These are phyloP conservation scores for Danielia reshetovae DNA, from an alignment of 805 yeast species.

Conservation along the genomic window DNA sequence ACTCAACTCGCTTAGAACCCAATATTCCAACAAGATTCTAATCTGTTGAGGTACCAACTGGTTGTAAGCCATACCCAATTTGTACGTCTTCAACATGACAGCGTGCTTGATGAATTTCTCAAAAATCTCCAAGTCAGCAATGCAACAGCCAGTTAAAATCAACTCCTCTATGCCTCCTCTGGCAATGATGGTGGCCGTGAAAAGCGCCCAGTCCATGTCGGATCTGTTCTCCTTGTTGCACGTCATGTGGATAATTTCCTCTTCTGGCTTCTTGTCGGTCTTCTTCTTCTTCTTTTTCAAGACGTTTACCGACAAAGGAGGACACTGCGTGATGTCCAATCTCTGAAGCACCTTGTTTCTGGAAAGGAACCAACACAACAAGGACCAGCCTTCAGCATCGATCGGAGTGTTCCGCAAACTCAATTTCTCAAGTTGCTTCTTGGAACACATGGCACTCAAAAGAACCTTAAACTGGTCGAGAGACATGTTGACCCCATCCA, in stretches of 20 bases:
- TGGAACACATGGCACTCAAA: constrained; percentile 64
- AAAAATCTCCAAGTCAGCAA: constrained; percentile 52
- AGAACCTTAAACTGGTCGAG: constrained; percentile 73
- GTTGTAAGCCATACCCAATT: constrained; percentile 76
- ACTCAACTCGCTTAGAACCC: constrained; percentile 49
- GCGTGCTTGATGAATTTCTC: constrained; percentile 54
- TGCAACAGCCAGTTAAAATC: constrained; percentile 72
- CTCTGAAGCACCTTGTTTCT: constrained; percentile 54
- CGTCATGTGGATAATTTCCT: constrained; percentile 37
- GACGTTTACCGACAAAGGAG: constrained; percentile 42
- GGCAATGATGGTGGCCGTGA: constrained; percentile 62
- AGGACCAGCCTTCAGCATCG: constrained; percentile 70
- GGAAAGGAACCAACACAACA: constrained; percentile 70
- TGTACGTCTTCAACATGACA: constrained; percentile 47
- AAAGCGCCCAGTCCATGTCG: constrained; percentile 77
- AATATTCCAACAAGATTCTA: constrained; percentile 46
- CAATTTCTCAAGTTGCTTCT: constrained; percentile 64
- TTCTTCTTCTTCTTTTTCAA: constrained; percentile 32
- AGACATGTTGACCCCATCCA: constrained; percentile 76
- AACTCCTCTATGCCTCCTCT: constrained; percentile 80
- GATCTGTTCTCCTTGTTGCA: constrained; percentile 56
- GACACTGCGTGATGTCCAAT: constrained; percentile 71
- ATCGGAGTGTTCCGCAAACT: constrained; percentile 77
- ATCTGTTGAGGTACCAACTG: constrained; percentile 60
- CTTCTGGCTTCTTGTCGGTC: constrained; percentile 18